Conservation (phyloP, 2,329 filamentous ascomycete species). For the Grosmannia clavigera region DNA sequence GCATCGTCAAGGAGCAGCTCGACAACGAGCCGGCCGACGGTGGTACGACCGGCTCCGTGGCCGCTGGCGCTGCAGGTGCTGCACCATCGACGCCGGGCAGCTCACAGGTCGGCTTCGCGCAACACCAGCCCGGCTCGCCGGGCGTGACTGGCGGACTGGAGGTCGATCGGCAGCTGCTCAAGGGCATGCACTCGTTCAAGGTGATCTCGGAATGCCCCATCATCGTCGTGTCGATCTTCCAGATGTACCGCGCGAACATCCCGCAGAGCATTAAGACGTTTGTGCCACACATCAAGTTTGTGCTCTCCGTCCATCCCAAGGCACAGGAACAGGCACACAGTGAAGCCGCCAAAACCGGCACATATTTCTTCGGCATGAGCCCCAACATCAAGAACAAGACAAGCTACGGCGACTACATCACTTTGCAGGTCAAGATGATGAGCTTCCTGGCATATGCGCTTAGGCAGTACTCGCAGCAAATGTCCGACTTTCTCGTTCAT, state of each 20-base stretch:
- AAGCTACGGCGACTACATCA: conserved; percentile 95
- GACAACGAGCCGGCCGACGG: conserved; percentile 54
- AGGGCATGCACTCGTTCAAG: conserved; percentile 98
- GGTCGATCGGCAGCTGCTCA: conserved; percentile 68
- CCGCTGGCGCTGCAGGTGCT: conserved; percentile 17
- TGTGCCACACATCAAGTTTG: conserved; percentile 84
- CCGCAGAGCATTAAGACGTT: conserved; percentile 80
- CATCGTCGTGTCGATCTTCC: conserved; percentile 96
- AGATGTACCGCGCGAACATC: conserved; percentile 74
- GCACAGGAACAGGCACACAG: conserved; percentile 86
- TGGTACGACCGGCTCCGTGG: neutral
- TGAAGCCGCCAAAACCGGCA: conserved; percentile 66
- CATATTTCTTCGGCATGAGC: conserved; percentile 85
- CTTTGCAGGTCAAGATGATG: conserved; percentile 98
- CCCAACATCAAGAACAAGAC: conserved; percentile 85
- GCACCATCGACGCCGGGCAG: conserved; percentile 56
- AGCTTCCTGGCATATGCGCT: conserved; percentile 92
- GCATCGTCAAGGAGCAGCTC: conserved; percentile 88
- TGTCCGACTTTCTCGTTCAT: conserved; percentile 75
- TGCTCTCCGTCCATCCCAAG: conserved; percentile 77
- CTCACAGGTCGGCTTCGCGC: conserved; percentile 59
- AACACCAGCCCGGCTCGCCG: conserved; percentile 66
- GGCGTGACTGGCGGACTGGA: conserved; percentile 73
- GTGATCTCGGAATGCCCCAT: conserved; percentile 96
- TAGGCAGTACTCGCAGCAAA: conserved; percentile 72